Evolutionary conservation across 495 filamentous ascomycete species (phyloP), one percentile per base, ranked within the genome.

Genomic region (Astrocystis sublimbata): DNA sequence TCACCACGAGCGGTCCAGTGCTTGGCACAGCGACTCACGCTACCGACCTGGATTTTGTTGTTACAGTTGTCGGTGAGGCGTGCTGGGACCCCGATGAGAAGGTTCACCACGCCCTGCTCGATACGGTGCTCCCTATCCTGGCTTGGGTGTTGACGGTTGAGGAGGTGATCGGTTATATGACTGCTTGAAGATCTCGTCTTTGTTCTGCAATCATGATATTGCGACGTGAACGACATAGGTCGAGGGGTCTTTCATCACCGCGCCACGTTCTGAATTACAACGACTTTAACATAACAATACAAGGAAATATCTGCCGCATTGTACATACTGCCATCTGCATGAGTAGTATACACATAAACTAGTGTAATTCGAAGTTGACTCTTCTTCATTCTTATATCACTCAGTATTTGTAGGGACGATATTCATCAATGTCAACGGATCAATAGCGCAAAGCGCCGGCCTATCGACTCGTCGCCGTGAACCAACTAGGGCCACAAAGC

Each of bases 31-130:
- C 58, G 7, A 52, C 28, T 30, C 45, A 60, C 33, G 58, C 45
- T 24, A 60, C 30, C 7, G 58, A 60, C 31, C 43, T 60, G 2
- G 33, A 52, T 12, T 60, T 60, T 28, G 58, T 60, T 17, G 58
- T 60, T 24, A 60, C 58, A 28, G 58, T 60, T 10, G 58, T 52
- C 19, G 45, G 26, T 15, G 58, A 60, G 8, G 58, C 58, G 8
- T 52, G 58, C 19, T 60, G 58, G 58, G 58, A 60, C 19, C 58
- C 46, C 13, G 49, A 52, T 26, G 58, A 42, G 31, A 36, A 60
- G 46, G 45, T 52, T 7, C 58, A 60, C 31, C 30, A 19, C 1
- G 33, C 17, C 33, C 21, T 52, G 9, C 19, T 60, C 35, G 33
- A 52, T 30, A 28, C 43, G 15, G 58, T 60, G 7, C 17, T 60